phyloP scores from a whole-genome alignment of 345 rosid genomes.

The Citrus cavaleriei region DNA sequence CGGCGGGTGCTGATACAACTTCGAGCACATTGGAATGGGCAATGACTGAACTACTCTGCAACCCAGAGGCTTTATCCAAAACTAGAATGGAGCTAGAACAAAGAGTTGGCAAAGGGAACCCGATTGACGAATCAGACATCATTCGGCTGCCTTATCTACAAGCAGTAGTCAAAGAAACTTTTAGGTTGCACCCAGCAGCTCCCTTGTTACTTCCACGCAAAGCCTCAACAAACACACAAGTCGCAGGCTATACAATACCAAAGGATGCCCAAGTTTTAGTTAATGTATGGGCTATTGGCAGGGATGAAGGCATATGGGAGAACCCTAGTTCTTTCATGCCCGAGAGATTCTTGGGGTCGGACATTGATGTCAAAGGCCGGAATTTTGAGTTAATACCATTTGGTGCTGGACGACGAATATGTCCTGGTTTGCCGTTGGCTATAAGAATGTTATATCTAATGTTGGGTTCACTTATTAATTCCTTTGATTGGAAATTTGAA shows the following conservation, averaged over 20 bases:
- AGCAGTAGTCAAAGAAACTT: constrained; percentile 47
- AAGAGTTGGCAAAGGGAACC: constrained; percentile 26
- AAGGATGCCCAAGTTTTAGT: constrained; percentile 40
- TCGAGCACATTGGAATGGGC: constrained; percentile 57
- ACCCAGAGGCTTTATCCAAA: constrained; percentile 19
- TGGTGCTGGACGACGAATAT: constrained; percentile 42
- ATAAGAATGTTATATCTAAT: constrained; percentile 34
- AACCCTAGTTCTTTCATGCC: constrained; percentile 30
- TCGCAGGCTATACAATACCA: constrained; percentile 33
- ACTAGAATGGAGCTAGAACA: constrained; percentile 31
- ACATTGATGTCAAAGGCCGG: constrained; percentile 30
- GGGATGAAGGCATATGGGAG: constrained; percentile 38
- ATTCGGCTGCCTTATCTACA: constrained; percentile 27
- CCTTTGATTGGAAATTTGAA: constrained; percentile 42
- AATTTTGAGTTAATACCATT: constrained; percentile 40
- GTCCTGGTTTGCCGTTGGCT: constrained; percentile 44
- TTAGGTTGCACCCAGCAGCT: constrained; percentile 41
- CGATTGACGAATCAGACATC: constrained; percentile 33
- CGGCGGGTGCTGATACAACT: constrained; percentile 44
- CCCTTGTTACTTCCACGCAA: constrained; percentile 40
- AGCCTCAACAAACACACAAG: constrained; percentile 26
- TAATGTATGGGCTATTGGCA: constrained; percentile 50
- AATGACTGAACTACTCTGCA: constrained; percentile 40
- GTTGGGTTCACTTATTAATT: constrained; percentile 36
- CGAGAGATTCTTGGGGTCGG: constrained; percentile 40